phyloP scores from a whole-genome alignment of 805 yeast genomes.

The Candida insectalens region DNA sequence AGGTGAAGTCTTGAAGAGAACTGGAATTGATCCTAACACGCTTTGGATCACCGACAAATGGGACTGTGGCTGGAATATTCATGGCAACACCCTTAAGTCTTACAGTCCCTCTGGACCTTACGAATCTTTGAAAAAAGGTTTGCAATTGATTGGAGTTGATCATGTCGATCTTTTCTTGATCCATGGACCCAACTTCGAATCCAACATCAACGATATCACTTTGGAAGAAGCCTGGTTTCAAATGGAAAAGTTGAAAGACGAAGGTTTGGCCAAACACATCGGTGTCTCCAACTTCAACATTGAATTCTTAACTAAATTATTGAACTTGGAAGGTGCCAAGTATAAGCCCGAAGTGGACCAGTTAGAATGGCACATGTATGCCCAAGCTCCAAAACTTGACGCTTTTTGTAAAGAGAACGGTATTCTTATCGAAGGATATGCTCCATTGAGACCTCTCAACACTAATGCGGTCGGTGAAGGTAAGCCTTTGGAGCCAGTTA shows the following conservation, averaged over 20 bases:
- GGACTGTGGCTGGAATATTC: slow-evolving; percentile 27
- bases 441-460: slow-evolving; percentile 60
- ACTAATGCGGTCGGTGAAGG: slow-evolving; percentile 26
- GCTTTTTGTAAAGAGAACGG: slow-evolving; percentile 39
- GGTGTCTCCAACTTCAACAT: slow-evolving; percentile 56
- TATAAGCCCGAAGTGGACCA: slow-evolving; percentile 55
- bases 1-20: slow-evolving; percentile 38
- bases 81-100: slow-evolving; percentile 7
- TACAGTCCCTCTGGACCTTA: slow-evolving; percentile 30
- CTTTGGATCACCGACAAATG: slow-evolving; percentile 57
- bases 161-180: slow-evolving; percentile 55
- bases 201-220: slow-evolving; percentile 32
- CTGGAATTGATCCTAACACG: slow-evolving; percentile 35
- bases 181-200: slow-evolving; percentile 45
- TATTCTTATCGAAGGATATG: slow-evolving; percentile 53
- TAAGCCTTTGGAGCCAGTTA: slow-evolving; percentile 29
- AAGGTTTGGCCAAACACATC: slow-evolving; percentile 37
- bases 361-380: slow-evolving; percentile 58
- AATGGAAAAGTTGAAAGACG: slow-evolving; percentile 30
- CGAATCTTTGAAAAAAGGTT: slow-evolving; percentile 35
- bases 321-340: slow-evolving; percentile 24
- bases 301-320: slow-evolving; percentile 32
- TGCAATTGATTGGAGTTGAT: slow-evolving; percentile 37
- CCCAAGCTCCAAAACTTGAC: slow-evolving; percentile 48
- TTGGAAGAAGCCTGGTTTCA: slow-evolving; percentile 43